phyloP scores from a whole-genome alignment of 2,329 filamentous ascomycete species.

The Fusarium sacchari region DNA sequence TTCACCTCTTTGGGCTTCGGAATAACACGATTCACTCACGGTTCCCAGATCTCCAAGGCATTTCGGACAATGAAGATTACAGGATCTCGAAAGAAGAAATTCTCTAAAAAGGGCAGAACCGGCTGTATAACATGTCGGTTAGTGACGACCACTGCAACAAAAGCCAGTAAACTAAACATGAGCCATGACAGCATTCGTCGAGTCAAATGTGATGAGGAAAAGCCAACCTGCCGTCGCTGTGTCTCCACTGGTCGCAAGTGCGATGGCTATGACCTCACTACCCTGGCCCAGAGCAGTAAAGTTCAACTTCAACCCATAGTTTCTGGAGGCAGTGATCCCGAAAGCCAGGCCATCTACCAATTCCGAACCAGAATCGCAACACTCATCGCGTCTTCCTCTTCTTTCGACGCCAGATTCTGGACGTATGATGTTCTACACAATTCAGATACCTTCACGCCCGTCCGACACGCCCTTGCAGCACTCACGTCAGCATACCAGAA shows the following conservation, averaged over 20 bases:
- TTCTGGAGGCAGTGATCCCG: not conserved
- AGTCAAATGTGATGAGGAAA: not conserved
- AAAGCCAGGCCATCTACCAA: slow-evolving; percentile 3
- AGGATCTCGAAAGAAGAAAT: not conserved
- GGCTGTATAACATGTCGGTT: not conserved
- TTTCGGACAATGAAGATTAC: not conserved
- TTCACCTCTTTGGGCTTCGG: rapidly evolving
- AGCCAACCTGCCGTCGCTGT: not conserved
- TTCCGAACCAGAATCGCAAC: slow-evolving; percentile 1
- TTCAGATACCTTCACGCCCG: not conserved
- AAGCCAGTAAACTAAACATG: not conserved
- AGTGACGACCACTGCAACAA: not conserved
- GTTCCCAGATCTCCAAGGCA: rapidly evolving
- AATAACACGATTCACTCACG: not conserved
- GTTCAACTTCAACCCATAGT: not conserved
- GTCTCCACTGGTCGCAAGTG: not conserved
- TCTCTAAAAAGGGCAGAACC: not conserved
- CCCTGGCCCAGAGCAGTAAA: rapidly evolving
- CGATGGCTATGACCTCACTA: not conserved
- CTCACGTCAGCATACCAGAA: not conserved
- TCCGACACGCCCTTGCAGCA: not conserved
- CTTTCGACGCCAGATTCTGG: not conserved
- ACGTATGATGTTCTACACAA: not conserved
- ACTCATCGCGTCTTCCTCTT: not conserved
- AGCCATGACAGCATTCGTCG: not conserved